Percentiles rank a stretch among this genome's conserved stretches.
These are phyloP conservation scores for Boletus sensibilis DNA, from an alignment of 768 basidiomycete species.

Conservation along the genomic window DNA sequence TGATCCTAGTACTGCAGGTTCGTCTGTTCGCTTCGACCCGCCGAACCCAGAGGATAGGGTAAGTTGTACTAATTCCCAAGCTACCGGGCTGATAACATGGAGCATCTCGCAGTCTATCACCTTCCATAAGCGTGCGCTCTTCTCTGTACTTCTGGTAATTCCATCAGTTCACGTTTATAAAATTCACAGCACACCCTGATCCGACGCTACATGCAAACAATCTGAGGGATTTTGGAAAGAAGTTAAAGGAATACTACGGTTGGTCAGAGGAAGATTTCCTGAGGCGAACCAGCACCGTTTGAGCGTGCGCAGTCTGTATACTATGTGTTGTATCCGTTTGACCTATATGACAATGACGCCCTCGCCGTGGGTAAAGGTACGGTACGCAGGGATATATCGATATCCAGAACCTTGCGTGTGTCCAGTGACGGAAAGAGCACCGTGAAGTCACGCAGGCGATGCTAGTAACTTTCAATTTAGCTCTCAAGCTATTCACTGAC, in stretches of 20 bases:
- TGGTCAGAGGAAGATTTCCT: constrained; percentile 54
- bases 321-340: neutral
- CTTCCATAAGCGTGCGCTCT: constrained; percentile 66
- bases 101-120: constrained; percentile 53
- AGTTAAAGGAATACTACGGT: constrained; percentile 61
- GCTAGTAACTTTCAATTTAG: neutral
- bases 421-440: neutral
- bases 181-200: constrained; percentile 66
- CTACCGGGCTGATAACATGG: constrained; percentile 1
- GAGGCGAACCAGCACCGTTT: constrained; percentile 13
- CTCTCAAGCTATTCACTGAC: neutral
- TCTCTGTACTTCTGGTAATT: neutral
- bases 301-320: neutral
- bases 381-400: neutral
- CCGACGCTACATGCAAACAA: constrained; percentile 52
- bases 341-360: neutral
- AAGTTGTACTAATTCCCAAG: constrained; percentile 15
- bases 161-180: neutral
- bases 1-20: constrained; percentile 75
- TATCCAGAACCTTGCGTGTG: neutral
- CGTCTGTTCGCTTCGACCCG: constrained; percentile 80
- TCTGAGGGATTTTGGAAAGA: constrained; percentile 55
- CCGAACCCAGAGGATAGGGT: constrained; percentile 52
- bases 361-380: neutral
- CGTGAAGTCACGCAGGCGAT: neutral